These are phyloP conservation scores for Pinus albicaulis DNA, from an alignment of 75 land plant genomes.

Conservation along the genomic window DNA sequence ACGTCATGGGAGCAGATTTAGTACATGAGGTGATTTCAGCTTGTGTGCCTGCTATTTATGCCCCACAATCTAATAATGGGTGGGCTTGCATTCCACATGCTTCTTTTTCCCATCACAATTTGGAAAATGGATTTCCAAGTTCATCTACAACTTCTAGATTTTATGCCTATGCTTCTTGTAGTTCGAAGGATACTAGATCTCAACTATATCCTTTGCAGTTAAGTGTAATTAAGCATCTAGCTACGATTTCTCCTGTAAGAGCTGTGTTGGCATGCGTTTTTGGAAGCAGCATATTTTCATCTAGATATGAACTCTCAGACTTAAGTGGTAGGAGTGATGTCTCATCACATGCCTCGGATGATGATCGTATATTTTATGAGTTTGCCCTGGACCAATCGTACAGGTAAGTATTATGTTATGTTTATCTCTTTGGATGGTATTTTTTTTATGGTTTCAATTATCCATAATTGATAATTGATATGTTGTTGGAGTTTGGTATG, in stretches of 20 bases:
- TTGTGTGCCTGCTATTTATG: conserved; percentile 98
- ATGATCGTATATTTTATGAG: conserved; percentile 83
- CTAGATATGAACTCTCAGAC: conserved; percentile 24
- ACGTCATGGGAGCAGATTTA: conserved; percentile 89
- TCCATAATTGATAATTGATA: neutral
- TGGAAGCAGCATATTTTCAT: conserved; percentile 76
- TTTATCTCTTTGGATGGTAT: neutral
- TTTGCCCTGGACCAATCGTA: conserved; percentile 99
- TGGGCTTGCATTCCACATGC: conserved; percentile 92
- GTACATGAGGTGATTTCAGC: conserved; percentile 98
- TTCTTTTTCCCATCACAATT: conserved; percentile 15
- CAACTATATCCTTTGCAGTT: conserved; percentile 74
- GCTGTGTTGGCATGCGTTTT: conserved; percentile 97
- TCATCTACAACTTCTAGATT: conserved; percentile 13
- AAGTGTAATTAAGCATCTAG: conserved; percentile 84
- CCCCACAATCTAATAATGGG: conserved; percentile 79
- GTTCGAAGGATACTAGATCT: conserved; percentile 8
- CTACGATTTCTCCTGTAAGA: conserved; percentile 91
- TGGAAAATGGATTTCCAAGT: conserved; percentile 37
- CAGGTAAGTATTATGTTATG: conserved; percentile 41
- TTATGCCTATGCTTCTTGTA: conserved; percentile 20
- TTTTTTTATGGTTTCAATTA: neutral
- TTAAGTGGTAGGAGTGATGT: conserved; percentile 15
- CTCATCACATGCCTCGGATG: conserved; percentile 49
- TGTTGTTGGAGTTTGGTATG: neutral